Percentiles rank a stretch among this genome's conserved stretches.
phyloP scores from a whole-genome alignment of 108 stramenopile genomes.

The Nannochloropsis salina region DNA sequence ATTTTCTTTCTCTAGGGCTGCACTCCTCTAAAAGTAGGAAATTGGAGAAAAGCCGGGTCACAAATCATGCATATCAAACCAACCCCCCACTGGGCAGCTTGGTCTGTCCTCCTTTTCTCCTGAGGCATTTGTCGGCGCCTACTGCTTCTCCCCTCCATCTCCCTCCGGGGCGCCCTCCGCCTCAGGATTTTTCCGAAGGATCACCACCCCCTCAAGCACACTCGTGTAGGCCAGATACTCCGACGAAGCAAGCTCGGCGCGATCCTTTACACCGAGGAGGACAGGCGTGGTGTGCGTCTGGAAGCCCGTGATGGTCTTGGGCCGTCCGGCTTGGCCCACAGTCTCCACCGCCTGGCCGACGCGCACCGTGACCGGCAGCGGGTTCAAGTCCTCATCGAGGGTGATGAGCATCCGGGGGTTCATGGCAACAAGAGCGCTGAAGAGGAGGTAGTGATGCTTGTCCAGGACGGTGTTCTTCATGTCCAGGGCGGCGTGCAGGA shows the following conservation, averaged over 20 bases:
- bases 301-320: constrained; percentile 99
- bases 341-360: constrained; percentile 99
- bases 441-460: constrained; percentile 90
- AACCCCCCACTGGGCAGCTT: too few species aligned
- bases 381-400: constrained; percentile 76
- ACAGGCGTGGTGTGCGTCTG: constrained; percentile 99
- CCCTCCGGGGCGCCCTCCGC: constrained; percentile 32
- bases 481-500: constrained; percentile 82
- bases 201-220: constrained; percentile 91
- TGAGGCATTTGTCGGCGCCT: background rate
- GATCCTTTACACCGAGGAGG: constrained; percentile 79
- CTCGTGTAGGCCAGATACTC: constrained; percentile 76
- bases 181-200: constrained; percentile 59
- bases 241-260: constrained; percentile 93
- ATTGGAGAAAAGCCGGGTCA: too few species aligned
- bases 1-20: too few species aligned
- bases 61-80: too few species aligned
- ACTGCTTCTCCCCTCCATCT: constrained; percentile 23
- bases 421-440: constrained; percentile 89
- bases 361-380: constrained; percentile 84
- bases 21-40: too few species aligned
- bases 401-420: constrained; percentile 97
- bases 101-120: too few species aligned
- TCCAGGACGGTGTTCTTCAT: constrained; percentile 86
- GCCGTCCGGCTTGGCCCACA: constrained; percentile 99